A percentile compares a stretch with the other conserved stretches of the same genome.
Conservation (phyloP, 225 moss, liverwort and hornwort species). For the Straminergon stramineum region DNA sequence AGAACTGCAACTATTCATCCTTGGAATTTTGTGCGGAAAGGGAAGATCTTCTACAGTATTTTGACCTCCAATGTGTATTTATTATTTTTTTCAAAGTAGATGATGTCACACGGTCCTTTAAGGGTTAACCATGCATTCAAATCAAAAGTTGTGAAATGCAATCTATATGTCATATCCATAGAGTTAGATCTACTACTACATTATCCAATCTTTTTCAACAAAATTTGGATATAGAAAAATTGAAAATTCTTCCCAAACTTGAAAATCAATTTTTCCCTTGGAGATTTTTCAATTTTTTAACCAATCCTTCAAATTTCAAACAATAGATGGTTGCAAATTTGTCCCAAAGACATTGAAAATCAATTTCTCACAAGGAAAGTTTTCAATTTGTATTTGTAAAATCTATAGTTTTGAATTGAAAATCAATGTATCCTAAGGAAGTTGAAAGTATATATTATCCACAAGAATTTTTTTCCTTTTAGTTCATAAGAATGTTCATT, state of each 20-base stretch:
- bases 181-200: accelerated
- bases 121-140: too few species aligned
- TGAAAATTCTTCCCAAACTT: neutral
- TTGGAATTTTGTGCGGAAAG: too few species aligned
- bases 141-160: neutral
- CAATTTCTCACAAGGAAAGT: neutral
- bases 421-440: neutral
- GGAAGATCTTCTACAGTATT: too few species aligned
- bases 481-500: neutral
- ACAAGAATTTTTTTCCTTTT: neutral
- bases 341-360: neutral
- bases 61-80: too few species aligned
- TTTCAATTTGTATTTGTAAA: neutral
- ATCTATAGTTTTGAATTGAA: neutral
- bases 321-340: neutral
- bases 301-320: neutral
- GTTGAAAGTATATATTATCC: neutral
- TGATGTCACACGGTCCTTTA: too few species aligned
- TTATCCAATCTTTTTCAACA: neutral
- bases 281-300: neutral
- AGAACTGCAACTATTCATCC: too few species aligned
- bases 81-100: too few species aligned
- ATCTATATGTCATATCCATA: neutral
- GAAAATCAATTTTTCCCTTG: neutral
- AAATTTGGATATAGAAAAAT: neutral